Evolutionary conservation across 768 basidiomycete species (phyloP), one percentile per base, ranked within the genome.

Genomic region (Udeniomyces megalosporus): DNA sequence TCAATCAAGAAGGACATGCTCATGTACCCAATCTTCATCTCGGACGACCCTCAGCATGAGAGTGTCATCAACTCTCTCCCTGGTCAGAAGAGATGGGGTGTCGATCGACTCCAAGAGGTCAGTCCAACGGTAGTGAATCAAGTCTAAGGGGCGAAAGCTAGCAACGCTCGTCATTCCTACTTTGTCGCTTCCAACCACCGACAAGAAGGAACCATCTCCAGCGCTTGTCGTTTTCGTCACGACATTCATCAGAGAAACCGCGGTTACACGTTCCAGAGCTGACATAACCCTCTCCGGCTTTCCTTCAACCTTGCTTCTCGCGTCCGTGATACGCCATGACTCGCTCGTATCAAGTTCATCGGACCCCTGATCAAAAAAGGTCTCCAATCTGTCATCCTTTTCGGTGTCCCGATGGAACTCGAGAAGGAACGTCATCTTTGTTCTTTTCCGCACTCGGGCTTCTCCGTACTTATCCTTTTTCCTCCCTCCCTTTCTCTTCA

Each of bases 21-120:
- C 74, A 96, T 96, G 87, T 99, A 97, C 74, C 95, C 95, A 7
- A 91, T 99, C 70, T 96, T 99, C 73, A 86, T 97, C 69, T 90
- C 91, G 20, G 93, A 97, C 74, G 89, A 96, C 63, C 84, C 89
- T 1, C 80, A 90, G 63, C 88, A 89, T 7, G 80, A 81, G 71
- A 83, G 84, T 54, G 79, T 81, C 64, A 91, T 97, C 67, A 70
- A 80, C 0, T 78, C 82, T 24, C 77, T 96, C 10, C 92, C 91
- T 6, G 87, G 84, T 6, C 92, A 96, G 72, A 80, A 84, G 58
- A 76, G 91, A 51, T 97, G 95, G 95, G 95, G 95, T 11, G 76
- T 99, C n/a, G 88, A 96, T 75, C 82, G 80, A 66, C 80, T 99
- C n/a, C 81, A 88, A 64, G 83, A 73, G 47, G 63, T 65, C 24